Conservation (phyloP, 192 early-diverging fungal genomes). For the Piromyces sp. region DNA sequence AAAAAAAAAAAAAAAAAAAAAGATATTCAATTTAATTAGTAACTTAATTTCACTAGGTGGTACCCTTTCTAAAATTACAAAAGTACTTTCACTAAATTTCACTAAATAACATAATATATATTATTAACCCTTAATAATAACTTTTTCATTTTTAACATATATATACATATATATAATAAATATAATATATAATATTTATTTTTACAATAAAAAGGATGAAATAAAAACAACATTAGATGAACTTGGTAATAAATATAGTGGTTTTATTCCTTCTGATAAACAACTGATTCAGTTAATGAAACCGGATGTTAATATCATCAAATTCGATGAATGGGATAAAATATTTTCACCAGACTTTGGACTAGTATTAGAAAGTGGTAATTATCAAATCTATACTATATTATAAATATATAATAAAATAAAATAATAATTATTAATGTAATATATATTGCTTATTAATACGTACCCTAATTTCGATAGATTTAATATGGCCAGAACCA, state of each 20-base stretch:
- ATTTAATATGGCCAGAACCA: background rate
- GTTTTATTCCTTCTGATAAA: background rate
- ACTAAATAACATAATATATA: too few relatives aligned
- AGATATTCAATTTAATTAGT: too few relatives aligned
- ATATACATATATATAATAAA: too few relatives aligned
- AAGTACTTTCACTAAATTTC: background rate
- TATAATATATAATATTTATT: background rate
- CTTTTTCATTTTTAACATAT: too few relatives aligned
- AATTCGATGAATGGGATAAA: background rate
- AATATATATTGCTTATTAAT: too few relatives aligned
- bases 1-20: too few relatives aligned
- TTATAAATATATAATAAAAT: too few relatives aligned
- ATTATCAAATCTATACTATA: too few relatives aligned
- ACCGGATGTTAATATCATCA: background rate
- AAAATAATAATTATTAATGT: too few relatives aligned
- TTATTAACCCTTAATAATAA: too few relatives aligned
- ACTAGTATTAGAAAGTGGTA: background rate
- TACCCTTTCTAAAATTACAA: background rate
- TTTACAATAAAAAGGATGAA: background rate
- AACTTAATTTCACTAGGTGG: background rate
- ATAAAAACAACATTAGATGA: background rate
- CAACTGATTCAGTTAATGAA: background rate
- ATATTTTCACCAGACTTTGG: background rate
- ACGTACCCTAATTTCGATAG: too few relatives aligned
- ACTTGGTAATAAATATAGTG: background rate